Evolutionary conservation across 2,329 filamentous ascomycete genomes (phyloP), one percentile per base, ranked within the genome.

Genomic region (Apiospora hydei): DNA sequence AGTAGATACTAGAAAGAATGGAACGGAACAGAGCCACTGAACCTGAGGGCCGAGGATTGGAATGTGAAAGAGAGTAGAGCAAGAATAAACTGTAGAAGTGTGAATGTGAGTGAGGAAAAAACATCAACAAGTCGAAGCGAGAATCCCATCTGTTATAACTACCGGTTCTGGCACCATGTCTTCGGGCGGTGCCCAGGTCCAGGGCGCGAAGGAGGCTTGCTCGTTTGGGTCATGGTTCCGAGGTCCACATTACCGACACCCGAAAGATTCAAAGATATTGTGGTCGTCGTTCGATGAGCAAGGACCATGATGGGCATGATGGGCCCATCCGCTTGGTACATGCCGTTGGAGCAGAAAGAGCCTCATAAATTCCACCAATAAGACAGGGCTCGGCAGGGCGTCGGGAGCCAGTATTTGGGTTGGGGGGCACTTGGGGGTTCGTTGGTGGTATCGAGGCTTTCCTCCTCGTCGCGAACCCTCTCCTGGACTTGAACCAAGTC

Each of bases 1-100:
- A 47, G 21, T 34, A 38, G 34, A 38, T 38, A 38, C 34, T 38
- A 1, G n/a, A 69, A 69, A 69, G 68, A 69, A 69, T 69, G 68
- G 26, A 69, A 51, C 46, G 68, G 68, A 24, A 69, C 68, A 69
- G 47, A 57, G 47, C 38, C 46, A 69, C 68, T 69, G 68, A 69
- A 57, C 68, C 68, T 69, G 68, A 43, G 68, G 68, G 67, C 67
- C 67, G 18, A 38, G 16, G n/a, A 49, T n/a, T 69, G 67, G 21
- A 21, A 47, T 13, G 43, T 38, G 67, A 49, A 69, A 13, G 47
- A 49, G 8, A 24, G 68, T 51, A 57, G 34, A 30, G 68, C 30
- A 38, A 53, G 47, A 49, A 49, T 38, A 46, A 67, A 41, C 53
- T 61, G 34, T 64, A 10, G 18, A 34, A n/a, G 34, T 38, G 34